A percentile compares a stretch with the other conserved stretches of the same genome.
Evolutionary conservation across 176 grass and related monocot species (phyloP).

Genomic region (Cenchrus purpureus): DNA sequence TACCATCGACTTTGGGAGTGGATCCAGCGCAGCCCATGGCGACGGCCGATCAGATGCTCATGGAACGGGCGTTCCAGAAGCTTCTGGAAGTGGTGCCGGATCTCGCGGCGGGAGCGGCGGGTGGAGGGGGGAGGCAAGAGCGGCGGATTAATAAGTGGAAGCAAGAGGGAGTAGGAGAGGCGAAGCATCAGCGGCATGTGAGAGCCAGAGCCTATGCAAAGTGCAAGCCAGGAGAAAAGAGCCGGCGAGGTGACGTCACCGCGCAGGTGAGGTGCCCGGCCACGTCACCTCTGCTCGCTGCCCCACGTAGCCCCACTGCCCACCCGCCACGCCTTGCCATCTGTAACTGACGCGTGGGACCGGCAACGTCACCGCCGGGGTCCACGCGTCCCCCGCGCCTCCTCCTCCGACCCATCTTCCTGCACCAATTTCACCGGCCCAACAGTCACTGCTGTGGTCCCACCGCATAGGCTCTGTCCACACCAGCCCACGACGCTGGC

Average conservation of each 20-base stretch:
- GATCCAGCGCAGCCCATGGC: conserved; percentile 95
- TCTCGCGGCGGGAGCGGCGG: conserved; percentile 21
- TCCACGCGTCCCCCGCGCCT: conserved; percentile 17
- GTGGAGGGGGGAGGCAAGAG: conserved; percentile 11
- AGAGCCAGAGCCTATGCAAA: not conserved
- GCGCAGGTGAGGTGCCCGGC: conserved; percentile 26
- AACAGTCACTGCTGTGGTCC: not conserved
- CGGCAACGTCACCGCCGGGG: not conserved
- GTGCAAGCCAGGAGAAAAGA: not conserved
- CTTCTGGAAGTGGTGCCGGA: conserved; percentile 36
- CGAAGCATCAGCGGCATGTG: conserved; percentile 28
- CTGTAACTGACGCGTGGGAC: not conserved
- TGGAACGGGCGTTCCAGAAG: conserved; percentile 38
- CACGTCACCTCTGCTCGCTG: conserved; percentile 34
- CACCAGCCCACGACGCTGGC: not conserved
- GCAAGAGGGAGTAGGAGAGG: conserved; percentile 27
- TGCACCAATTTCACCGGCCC: not conserved
- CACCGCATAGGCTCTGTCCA: not conserved
- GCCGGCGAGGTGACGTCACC: conserved; percentile 16
- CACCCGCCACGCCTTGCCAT: not conserved
- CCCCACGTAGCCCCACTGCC: not conserved
- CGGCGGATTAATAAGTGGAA: conserved; percentile 46
- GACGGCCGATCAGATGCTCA: conserved; percentile 40
- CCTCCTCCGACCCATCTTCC: not conserved
- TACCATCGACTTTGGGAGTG: conserved; percentile 69